Conservation (phyloP, 1,284 basidiomycete genomes). For the Apiotrichum akiyoshidainum region DNA sequence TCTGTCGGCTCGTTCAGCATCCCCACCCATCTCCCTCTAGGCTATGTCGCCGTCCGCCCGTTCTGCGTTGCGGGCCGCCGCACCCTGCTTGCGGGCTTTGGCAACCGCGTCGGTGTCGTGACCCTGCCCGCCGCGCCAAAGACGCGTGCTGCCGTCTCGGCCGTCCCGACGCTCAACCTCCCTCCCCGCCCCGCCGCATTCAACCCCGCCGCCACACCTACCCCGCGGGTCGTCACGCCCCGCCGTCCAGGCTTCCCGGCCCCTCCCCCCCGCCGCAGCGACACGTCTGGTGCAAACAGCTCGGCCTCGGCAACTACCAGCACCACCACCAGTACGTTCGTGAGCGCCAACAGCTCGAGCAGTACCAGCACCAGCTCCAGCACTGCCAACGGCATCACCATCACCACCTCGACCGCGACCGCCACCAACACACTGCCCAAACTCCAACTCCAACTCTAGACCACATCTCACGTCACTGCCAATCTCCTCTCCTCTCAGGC, state of each 20-base stretch:
- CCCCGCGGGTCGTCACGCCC: neutral
- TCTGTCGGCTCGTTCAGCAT: conserved; percentile 26
- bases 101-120: conserved; percentile 41
- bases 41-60: conserved; percentile 37
- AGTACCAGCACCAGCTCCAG: too few species aligned
- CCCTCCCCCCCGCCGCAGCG: conserved; percentile 3
- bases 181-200: neutral
- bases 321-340: too few species aligned
- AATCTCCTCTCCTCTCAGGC: too few species aligned
- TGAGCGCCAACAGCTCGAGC: too few species aligned
- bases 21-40: conserved; percentile 30
- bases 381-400: too few species aligned
- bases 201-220: neutral
- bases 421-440: too few species aligned
- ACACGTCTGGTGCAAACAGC: neutral
- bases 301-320: neutral
- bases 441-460: too few species aligned
- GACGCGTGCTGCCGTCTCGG: neutral
- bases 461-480: too few species aligned
- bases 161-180: conserved; percentile 1
- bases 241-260: neutral
- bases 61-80: conserved; percentile 14
- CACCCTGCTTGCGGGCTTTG: conserved; percentile 37
- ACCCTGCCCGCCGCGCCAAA: conserved; percentile 8
- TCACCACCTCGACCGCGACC: too few species aligned